Evolutionary conservation across 257 asterid genomes (phyloP).

Genomic region (Solanum etuberosum): DNA sequence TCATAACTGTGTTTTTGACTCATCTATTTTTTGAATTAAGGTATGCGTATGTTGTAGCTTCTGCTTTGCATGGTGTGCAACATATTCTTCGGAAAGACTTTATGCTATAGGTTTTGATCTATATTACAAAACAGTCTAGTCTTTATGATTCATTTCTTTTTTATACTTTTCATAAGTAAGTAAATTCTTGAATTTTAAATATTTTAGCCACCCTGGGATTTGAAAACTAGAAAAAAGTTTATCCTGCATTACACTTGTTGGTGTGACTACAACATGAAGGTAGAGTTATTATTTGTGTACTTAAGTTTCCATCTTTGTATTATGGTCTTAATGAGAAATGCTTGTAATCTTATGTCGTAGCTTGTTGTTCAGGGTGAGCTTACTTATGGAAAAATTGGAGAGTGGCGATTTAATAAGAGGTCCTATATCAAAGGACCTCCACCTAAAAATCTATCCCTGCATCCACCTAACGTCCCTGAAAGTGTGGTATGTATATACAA

Average conservation of each 20-base stretch:
- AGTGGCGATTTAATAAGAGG: slow-evolving; percentile 66
- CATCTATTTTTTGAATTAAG: slow-evolving; percentile 13
- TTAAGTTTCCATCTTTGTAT: not conserved
- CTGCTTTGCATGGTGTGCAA: slow-evolving; percentile 60
- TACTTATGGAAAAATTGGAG: slow-evolving; percentile 40
- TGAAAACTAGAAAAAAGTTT: slow-evolving; percentile 27
- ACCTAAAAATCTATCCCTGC: slow-evolving; percentile 52
- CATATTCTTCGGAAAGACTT: slow-evolving; percentile 48
- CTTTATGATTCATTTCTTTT: not conserved
- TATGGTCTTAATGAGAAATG: not conserved
- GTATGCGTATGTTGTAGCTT: slow-evolving; percentile 69
- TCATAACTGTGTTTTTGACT: not conserved
- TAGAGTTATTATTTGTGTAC: not conserved
- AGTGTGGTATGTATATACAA: slow-evolving; percentile 43
- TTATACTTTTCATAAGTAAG: not conserved
- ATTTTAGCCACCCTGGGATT: slow-evolving; percentile 69
- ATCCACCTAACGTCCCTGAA: slow-evolving; percentile 58
- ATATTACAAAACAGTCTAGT: not conserved
- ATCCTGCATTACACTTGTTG: slow-evolving; percentile 59
- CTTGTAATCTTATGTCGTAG: not conserved
- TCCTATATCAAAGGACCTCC: slow-evolving; percentile 21
- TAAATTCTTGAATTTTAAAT: not conserved
- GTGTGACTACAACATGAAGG: slow-evolving; percentile 54
- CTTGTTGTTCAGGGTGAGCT: slow-evolving; percentile 44
- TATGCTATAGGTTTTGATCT: slow-evolving; percentile 52